Conservation (phyloP, 2,329 filamentous ascomycete genomes). For the Colletotrichum noveboracense region DNA sequence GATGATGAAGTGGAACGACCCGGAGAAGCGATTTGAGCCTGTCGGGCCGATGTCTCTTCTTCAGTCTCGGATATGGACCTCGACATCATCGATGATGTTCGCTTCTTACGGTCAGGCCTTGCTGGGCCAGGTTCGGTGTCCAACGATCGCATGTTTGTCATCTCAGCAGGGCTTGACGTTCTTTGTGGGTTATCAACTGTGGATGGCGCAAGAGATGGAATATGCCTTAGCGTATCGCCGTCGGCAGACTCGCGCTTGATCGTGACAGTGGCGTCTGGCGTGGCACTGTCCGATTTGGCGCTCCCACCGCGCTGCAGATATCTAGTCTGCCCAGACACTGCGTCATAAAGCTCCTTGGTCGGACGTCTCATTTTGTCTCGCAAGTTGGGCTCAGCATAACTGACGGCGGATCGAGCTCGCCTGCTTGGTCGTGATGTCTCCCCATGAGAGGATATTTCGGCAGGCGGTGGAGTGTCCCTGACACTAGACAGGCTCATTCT, state of each 20-base stretch:
- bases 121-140: constrained; percentile 36
- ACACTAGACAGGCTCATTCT: constrained; percentile 40
- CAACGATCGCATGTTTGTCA: constrained; percentile 38
- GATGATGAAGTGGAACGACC: neutral
- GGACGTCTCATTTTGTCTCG: constrained; percentile 85
- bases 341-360: constrained; percentile 77
- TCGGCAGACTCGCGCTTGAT: constrained; percentile 39
- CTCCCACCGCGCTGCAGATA: constrained; percentile 31
- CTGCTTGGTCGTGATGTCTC: constrained; percentile 70
- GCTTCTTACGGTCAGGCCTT: constrained; percentile 45
- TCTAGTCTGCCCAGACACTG: constrained; percentile 70
- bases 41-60: neutral
- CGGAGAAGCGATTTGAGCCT: neutral
- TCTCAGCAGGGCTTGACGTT: constrained; percentile 40
- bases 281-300: constrained; percentile 45
- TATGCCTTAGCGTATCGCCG: constrained; percentile 35
- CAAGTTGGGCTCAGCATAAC: constrained; percentile 83
- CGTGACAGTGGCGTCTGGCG: constrained; percentile 28
- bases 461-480: constrained; percentile 64
- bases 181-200: neutral
- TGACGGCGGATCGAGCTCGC: constrained; percentile 71
- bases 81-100: constrained; percentile 35
- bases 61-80: constrained; percentile 13
- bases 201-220: constrained; percentile 22
- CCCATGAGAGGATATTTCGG: constrained; percentile 58